Percentiles rank a stretch among this genome's conserved stretches.
Evolutionary conservation across 495 filamentous ascomycete species (phyloP).

Genomic region (Lasiosphaeriaceae sp.): DNA sequence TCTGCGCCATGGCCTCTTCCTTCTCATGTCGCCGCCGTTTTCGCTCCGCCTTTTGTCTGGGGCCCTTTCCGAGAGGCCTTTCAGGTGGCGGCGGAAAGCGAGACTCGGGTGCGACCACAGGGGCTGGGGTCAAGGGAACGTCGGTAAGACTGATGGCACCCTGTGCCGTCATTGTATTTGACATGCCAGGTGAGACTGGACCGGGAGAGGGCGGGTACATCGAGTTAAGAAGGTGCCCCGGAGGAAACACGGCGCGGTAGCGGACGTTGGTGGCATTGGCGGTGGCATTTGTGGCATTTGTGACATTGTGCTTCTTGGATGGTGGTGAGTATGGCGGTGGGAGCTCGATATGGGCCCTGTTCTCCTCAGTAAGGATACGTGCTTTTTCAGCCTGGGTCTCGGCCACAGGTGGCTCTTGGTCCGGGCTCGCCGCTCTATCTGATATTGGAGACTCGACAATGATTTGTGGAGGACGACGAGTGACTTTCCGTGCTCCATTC

Average conservation of each 20-base stretch:
- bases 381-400: conserved; percentile 36
- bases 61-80: conserved; percentile 29
- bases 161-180: conserved; percentile 45
- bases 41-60: conserved; percentile 37
- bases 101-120: neutral
- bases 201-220: conserved; percentile 44
- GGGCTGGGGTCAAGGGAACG: conserved; percentile 36
- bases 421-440: conserved; percentile 6
- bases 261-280: conserved; percentile 18
- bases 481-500: neutral
- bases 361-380: conserved; percentile 29
- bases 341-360: conserved; percentile 16
- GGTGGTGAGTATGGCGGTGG: conserved; percentile 45
- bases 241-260: conserved; percentile 38
- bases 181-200: conserved; percentile 36
- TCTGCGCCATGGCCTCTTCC: conserved; percentile 55
- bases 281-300: too few relatives aligned
- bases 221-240: conserved; percentile 27
- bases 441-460: neutral
- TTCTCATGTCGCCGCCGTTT: conserved; percentile 58
- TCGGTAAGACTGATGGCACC: conserved; percentile 38
- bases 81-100: conserved; percentile 26
- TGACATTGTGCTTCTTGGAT: conserved; percentile 17
- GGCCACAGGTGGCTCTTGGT: conserved; percentile 10
- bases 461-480: neutral